Conservation (phyloP, 495 filamentous ascomycete species). For the Jackrogersella multiformis region DNA sequence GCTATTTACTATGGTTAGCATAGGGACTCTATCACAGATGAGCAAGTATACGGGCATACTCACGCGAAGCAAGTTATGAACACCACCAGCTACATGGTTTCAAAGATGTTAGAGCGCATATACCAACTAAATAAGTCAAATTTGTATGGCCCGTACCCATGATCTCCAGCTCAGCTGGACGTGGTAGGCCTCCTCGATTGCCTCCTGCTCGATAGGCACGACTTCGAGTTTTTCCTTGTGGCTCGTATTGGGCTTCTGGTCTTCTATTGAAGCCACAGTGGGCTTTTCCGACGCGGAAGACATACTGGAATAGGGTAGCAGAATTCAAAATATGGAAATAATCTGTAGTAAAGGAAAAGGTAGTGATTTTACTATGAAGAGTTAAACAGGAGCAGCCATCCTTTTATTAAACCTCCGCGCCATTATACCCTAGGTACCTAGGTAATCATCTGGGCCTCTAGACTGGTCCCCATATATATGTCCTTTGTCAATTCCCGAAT, state of each 20-base stretch:
- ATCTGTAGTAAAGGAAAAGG: neutral
- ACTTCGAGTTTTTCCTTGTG: slow-evolving; percentile 30
- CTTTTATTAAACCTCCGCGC: neutral
- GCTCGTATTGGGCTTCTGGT: slow-evolving; percentile 5
- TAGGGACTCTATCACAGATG: neutral
- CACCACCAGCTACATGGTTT: slow-evolving; percentile 43
- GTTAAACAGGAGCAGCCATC: neutral
- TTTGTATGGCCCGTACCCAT: slow-evolving; percentile 40
- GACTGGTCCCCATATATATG: neutral
- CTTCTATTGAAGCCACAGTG: neutral
- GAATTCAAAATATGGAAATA: neutral
- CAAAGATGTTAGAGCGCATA: slow-evolving; percentile 10
- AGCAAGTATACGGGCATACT: slow-evolving; percentile 7
- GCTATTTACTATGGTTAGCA: slow-evolving; percentile 29
- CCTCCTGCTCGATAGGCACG: slow-evolving; percentile 48
- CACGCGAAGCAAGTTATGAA: slow-evolving; percentile 54
- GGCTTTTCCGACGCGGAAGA: slow-evolving; percentile 23
- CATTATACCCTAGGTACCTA: too few relatives aligned
- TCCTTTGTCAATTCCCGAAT: neutral
- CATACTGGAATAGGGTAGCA: slow-evolving; percentile 11
- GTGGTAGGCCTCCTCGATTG: slow-evolving; percentile 38
- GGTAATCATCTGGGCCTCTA: neutral
- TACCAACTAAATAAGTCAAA: neutral
- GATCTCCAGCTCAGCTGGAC: slow-evolving; percentile 51
- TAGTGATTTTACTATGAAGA: neutral